phyloP scores from a whole-genome alignment of 140 eudicot genomes.

The Ambrosia hybrid region DNA sequence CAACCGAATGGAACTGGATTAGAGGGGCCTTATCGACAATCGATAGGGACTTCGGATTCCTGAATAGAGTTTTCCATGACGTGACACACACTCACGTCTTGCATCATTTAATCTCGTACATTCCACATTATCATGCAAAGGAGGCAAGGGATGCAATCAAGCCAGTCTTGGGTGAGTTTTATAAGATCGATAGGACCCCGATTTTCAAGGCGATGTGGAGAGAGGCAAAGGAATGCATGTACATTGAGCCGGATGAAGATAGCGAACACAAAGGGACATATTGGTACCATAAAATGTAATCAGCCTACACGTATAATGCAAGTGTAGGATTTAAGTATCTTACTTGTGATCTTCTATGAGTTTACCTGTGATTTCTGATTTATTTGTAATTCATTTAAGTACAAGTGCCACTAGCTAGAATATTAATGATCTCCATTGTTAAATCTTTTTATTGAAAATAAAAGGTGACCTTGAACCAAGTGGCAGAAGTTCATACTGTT shows the following conservation, averaged over 20 bases:
- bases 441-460: too few species aligned
- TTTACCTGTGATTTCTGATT: too few species aligned
- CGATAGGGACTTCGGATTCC: constrained; percentile 23
- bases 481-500: too few species aligned
- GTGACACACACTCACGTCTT: constrained; percentile 25
- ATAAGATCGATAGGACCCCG: constrained; percentile 37
- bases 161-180: constrained; percentile 37
- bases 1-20: constrained; percentile 2
- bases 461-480: too few species aligned
- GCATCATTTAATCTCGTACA: constrained; percentile 28
- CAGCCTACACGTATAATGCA: too few species aligned
- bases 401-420: too few species aligned
- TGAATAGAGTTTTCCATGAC: constrained; percentile 20
- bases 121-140: constrained; percentile 24
- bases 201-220: constrained; percentile 13
- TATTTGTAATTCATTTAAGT: too few species aligned
- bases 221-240: too few species aligned
- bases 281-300: constrained; percentile 15
- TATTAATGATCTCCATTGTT: too few species aligned
- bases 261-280: constrained; percentile 26
- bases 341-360: too few species aligned
- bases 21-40: not conserved
- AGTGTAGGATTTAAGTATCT: too few species aligned
- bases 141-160: constrained; percentile 14
- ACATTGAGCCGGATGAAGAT: too few species aligned